These are phyloP conservation scores for Camelina neglecta DNA, from an alignment of 345 rosid species.

Conservation along the genomic window DNA sequence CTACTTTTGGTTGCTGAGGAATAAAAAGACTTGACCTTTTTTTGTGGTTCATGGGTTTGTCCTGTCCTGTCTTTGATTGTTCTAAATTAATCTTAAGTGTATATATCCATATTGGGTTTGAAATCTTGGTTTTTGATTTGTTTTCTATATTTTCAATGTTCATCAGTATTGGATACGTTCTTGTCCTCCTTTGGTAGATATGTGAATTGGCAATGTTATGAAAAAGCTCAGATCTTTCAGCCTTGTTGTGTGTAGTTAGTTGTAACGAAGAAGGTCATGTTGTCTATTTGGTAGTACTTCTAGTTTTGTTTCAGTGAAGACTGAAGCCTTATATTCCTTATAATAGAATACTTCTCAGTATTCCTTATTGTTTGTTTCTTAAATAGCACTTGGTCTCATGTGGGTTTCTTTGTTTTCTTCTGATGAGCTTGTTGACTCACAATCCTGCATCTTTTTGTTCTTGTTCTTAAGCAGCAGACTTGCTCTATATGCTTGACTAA, in stretches of 20 bases:
- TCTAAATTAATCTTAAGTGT: not conserved
- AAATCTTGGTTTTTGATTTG: not conserved
- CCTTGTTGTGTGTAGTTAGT: not conserved
- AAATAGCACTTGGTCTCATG: constrained; percentile 10
- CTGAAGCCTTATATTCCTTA: not conserved
- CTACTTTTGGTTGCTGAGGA: not conserved
- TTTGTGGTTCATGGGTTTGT: not conserved
- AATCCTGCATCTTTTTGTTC: not conserved
- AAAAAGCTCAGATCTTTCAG: not conserved
- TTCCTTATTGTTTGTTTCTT: not conserved
- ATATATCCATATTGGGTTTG: not conserved
- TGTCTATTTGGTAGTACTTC: not conserved
- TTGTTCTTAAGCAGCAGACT: constrained; percentile 53
- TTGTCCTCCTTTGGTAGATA: not conserved
- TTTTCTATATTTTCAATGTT: not conserved
- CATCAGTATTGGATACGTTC: not conserved
- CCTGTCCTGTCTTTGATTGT: not conserved
- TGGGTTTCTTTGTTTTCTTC: not conserved
- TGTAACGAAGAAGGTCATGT: constrained; percentile 1
- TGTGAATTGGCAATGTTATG: not conserved
- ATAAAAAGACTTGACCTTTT: not conserved
- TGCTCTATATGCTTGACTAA: constrained; percentile 80
- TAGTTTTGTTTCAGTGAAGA: not conserved
- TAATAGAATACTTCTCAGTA: not conserved
- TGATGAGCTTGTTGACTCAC: constrained; percentile 9